Evolutionary conservation across 345 rosid genomes (phyloP).

Genomic region (Lumnitzera littorea): DNA sequence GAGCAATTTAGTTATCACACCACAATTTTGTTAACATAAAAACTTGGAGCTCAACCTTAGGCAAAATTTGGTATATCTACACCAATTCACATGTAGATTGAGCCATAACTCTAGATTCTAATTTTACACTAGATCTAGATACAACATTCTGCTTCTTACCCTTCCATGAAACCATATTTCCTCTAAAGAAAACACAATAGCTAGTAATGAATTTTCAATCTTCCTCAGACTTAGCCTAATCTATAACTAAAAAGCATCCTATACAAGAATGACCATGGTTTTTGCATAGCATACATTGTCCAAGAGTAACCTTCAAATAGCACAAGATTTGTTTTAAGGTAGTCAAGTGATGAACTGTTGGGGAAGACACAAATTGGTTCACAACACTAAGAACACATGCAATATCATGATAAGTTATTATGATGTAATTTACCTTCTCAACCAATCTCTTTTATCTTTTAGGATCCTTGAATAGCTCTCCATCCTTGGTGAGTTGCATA

Average conservation of each 20-base stretch:
- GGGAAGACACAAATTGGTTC: not conserved
- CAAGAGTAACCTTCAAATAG: not conserved
- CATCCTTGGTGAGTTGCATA: too few species aligned
- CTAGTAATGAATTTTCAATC: not conserved
- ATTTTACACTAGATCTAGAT: not conserved
- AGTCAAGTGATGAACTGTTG: too few species aligned
- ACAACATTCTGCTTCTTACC: not conserved
- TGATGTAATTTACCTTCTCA: not conserved
- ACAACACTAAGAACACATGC: not conserved
- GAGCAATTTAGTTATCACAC: not conserved
- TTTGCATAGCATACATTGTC: not conserved
- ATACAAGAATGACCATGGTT: not conserved
- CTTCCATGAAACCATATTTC: not conserved
- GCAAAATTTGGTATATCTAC: not conserved
- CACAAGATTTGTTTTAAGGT: not conserved
- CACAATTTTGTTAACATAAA: not conserved
- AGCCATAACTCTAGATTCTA: not conserved
- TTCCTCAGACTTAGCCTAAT: not conserved
- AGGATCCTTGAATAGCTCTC: too few species aligned
- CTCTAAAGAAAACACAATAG: not conserved
- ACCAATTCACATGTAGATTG: not conserved
- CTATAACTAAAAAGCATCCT: not conserved
- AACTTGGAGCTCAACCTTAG: not conserved
- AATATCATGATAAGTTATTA: not conserved
- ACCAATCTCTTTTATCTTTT: too few species aligned